Conservation (phyloP, 1,139 yeast genomes). For the Blastobotrys capitulatus region DNA sequence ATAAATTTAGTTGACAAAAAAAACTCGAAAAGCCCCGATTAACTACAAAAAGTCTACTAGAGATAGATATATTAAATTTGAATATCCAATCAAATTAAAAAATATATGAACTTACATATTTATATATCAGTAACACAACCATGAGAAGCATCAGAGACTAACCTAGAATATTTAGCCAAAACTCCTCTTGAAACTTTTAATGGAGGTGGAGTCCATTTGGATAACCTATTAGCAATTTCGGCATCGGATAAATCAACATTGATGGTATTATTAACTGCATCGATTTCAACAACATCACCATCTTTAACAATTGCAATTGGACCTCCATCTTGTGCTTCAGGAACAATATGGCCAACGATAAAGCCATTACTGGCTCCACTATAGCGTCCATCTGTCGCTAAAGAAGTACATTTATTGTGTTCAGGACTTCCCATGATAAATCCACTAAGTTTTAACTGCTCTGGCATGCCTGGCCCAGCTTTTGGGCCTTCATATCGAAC, state of each 20-base stretch:
- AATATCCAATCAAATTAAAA: no score
- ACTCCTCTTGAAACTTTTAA: conserved; percentile 92
- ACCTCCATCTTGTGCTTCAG: conserved; percentile 98
- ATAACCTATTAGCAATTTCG: conserved; percentile 70
- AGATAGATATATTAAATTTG: no score
- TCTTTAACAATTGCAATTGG: conserved; percentile 92
- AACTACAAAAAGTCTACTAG: no score
- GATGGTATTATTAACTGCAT: conserved; percentile 83
- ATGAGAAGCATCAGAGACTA: conserved; percentile 83
- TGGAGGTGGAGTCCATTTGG: conserved; percentile 70
- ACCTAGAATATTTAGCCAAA: conserved; percentile 71
- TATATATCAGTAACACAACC: conserved; percentile 98
- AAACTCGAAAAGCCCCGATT: no score
- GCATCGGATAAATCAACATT: conserved; percentile 66
- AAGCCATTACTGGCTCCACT: conserved; percentile 99
- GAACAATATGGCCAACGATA: conserved; percentile 89
- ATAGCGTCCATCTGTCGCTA: conserved; percentile 95
- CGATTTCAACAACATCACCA: conserved; percentile 89
- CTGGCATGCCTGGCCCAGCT: conserved; percentile 99
- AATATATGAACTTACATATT: no score
- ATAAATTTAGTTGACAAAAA: no score
- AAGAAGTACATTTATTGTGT: no score
- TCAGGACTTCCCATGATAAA: no score
- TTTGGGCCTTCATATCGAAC: conserved; percentile 98
- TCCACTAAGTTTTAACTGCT: conserved; percentile 97